A percentile compares a stretch with the other conserved stretches of the same genome.
Conservation (phyloP, 345 rosid genomes). For the Mercurialis annua region DNA sequence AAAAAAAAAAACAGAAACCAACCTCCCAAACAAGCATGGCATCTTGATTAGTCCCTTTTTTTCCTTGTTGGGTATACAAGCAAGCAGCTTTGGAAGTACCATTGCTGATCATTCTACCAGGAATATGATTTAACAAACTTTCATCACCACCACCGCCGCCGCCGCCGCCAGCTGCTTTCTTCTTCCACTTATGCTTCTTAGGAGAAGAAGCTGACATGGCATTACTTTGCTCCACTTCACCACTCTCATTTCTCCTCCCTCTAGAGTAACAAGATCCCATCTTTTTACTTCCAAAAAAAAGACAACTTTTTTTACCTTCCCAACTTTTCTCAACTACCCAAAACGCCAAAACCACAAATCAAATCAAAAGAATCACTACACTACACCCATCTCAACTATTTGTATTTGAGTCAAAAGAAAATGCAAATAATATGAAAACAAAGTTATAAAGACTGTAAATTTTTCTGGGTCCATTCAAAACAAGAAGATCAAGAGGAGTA, state of each 20-base stretch:
- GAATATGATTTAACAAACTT: conserved; percentile 40
- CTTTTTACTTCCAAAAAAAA: not conserved
- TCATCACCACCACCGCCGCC: conserved; percentile 33
- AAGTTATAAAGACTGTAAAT: not conserved
- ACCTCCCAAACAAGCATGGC: conserved; percentile 97
- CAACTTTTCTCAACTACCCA: not conserved
- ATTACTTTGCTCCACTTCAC: conserved; percentile 22
- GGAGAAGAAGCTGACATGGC: conserved; percentile 23
- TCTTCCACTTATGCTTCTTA: conserved; percentile 49
- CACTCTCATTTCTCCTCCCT: conserved; percentile 33
- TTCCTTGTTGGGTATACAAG: conserved; percentile 93
- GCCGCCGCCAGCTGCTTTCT: conserved; percentile 37
- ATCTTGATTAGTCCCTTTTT: conserved; percentile 95
- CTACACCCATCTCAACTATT: not conserved
- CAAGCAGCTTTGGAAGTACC: conserved; percentile 63
- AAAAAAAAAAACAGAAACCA: conserved; percentile 21
- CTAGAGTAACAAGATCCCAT: conserved; percentile 80
- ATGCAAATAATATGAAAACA: not conserved
- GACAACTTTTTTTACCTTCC: not conserved
- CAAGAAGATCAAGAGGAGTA: conserved; percentile 1
- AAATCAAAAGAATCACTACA: not conserved
- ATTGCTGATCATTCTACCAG: conserved; percentile 57
- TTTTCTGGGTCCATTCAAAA: not conserved
- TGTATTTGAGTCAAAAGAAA: not conserved
- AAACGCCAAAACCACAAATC: conserved; percentile 1